Base-by-base conservation (phyloP, 2,329 filamentous ascomycete genomes). In the Ceratocystis ficicola region DNA sequence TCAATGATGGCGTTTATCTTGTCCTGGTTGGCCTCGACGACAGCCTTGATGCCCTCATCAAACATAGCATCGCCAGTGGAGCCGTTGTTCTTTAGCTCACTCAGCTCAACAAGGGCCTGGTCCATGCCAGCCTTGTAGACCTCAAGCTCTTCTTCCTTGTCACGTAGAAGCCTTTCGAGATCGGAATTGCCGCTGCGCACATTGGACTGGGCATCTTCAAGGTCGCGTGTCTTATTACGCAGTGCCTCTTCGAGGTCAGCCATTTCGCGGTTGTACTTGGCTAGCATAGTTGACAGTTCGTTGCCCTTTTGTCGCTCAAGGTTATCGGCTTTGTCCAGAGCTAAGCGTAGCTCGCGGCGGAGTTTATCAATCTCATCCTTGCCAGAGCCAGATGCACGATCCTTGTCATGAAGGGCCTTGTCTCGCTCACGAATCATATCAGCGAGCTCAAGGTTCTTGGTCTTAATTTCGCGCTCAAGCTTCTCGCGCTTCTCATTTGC, bases 121-220 rank as follows among this genome's bases (percentile, higher is more conserved):
- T 99, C 94, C 90, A 99, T 95, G 72, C 91, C 92, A 59, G 92
- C 90, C 78, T 96, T 96, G 82, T 96, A 96, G 60, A 97, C 92
- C 76, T 97, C 94, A 30, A 99, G 85, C 76, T 99, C 94, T 72
- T 96, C 92, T 73, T 99, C 94, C 79, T 96, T 97, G 69, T 97
- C 94, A 60, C 88, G 87, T 41, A 99, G 81, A 64, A 89, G 82
- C 68, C 87, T 83, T 74, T 96, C 91, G 25, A 96, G 85, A 72
- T 97, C 94, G 0, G 87, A 88, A 74, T 87, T 88, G 52, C 89
- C 89, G 69, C 95, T 89, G 30, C 86, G 84, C 64, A 90, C 81
- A 75, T 88, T 90, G 72, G 85, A 80, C 66, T 91, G 88, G 48
- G 90, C 80, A 36, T 96, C 91, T 32, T 96, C 92, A 55, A 99